Percentiles rank a stretch among this genome's conserved stretches.
These are phyloP conservation scores for Linderina pennispora DNA, from an alignment of 192 early-diverging fungal species.

Conservation along the genomic window DNA sequence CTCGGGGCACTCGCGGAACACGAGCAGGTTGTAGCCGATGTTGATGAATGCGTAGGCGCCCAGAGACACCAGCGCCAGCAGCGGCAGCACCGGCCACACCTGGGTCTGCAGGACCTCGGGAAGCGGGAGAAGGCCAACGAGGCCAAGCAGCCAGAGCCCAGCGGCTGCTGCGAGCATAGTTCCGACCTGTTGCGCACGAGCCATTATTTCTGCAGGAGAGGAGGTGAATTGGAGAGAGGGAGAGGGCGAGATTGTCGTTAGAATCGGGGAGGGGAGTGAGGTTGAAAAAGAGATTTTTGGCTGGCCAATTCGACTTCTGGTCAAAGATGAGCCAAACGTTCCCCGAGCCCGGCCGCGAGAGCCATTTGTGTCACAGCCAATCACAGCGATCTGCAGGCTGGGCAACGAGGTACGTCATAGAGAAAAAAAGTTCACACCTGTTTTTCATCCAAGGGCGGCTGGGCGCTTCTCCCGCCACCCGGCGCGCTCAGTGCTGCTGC, in stretches of 20 bases:
- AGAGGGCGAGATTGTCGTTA: not conserved
- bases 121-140: conserved; percentile 26
- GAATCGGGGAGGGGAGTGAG: not conserved
- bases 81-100: conserved; percentile 38
- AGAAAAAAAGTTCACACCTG: too few relatives aligned
- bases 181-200: conserved; percentile 17
- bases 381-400: too few relatives aligned
- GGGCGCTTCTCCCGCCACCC: too few relatives aligned
- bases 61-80: conserved; percentile 62
- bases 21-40: conserved; percentile 80
- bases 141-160: conserved; percentile 27
- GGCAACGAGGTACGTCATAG: too few relatives aligned
- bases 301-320: too few relatives aligned
- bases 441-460: too few relatives aligned
- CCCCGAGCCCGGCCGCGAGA: too few relatives aligned
- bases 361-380: too few relatives aligned
- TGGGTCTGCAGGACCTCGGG: conserved; percentile 23
- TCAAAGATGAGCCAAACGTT: too few relatives aligned
- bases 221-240: not conserved
- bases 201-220: conserved; percentile 13
- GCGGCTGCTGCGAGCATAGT: conserved; percentile 9
- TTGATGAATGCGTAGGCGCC: conserved; percentile 85
- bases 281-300: not conserved
- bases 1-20: conserved; percentile 89
- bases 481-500: too few relatives aligned